These are phyloP conservation scores for Euphorbia tirucalli DNA, from an alignment of 345 rosid species.

Conservation along the genomic window DNA sequence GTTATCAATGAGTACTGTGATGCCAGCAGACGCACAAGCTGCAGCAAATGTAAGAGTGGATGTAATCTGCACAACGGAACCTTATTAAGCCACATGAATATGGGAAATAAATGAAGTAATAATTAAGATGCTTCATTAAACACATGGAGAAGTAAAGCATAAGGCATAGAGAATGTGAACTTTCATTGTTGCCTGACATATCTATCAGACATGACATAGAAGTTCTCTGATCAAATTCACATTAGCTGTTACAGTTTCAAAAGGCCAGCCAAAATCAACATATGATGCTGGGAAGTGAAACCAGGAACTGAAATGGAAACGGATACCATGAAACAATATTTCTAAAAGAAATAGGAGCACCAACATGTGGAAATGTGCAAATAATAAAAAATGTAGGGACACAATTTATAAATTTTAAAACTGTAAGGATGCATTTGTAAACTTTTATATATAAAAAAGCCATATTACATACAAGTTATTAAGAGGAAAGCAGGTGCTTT, in stretches of 20 bases:
- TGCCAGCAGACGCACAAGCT: constrained; percentile 80
- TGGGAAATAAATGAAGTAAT: constrained; percentile 1
- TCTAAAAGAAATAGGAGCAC: no score
- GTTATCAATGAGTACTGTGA: constrained; percentile 76
- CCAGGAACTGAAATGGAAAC: no score
- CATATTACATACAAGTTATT: no score
- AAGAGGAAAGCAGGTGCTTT: no score
- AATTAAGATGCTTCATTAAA: not conserved
- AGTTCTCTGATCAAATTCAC: not conserved
- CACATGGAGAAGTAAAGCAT: not conserved
- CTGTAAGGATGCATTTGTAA: not conserved
- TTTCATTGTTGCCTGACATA: no score
- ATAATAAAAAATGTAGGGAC: no score
- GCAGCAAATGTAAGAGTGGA: constrained; percentile 77
- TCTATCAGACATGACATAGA: no score
- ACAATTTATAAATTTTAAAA: no score
- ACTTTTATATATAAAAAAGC: no score
- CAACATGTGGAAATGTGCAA: not conserved
- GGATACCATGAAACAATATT: not conserved
- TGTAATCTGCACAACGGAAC: constrained; percentile 47
- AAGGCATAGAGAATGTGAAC: not conserved
- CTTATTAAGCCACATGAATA: constrained; percentile 1
- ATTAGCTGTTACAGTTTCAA: not conserved
- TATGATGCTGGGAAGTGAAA: not conserved
- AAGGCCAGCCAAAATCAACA: not conserved